Conservation (phyloP, 352 stramenopile genomes). For the Phytophthora pini region DNA sequence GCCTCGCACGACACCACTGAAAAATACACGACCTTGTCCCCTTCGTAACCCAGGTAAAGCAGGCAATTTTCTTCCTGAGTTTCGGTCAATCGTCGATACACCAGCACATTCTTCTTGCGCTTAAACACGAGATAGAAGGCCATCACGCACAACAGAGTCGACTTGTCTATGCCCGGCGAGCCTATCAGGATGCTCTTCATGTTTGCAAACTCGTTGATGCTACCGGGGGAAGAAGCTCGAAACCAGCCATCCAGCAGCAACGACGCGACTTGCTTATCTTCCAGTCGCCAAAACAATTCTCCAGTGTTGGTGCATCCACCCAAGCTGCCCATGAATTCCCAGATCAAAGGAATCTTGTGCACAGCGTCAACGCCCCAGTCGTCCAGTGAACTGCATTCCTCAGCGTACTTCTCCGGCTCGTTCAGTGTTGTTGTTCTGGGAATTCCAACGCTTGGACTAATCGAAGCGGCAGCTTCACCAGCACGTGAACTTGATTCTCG, state of each 20-base stretch:
- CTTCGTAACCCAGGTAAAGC: slow-evolving; percentile 20
- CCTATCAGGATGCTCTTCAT: slow-evolving; percentile 37
- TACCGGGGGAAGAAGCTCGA: slow-evolving; percentile 3
- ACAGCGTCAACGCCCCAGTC: neutral
- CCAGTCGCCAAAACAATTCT: neutral
- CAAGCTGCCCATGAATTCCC: neutral
- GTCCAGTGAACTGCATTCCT: neutral
- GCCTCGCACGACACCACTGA: no score
- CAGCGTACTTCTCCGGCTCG: neutral
- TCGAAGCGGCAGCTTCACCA: no score
- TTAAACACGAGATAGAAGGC: slow-evolving; percentile 38
- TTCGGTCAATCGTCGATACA: slow-evolving; percentile 34
- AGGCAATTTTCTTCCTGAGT: slow-evolving; percentile 8
- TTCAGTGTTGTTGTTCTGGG: no score
- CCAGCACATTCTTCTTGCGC: slow-evolving; percentile 41
- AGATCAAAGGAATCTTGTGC: slow-evolving; percentile 1
- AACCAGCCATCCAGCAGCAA: neutral
- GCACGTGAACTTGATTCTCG: no score
- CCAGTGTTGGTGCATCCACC: neutral
- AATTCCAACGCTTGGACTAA: no score
- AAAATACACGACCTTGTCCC: slow-evolving; percentile 17
- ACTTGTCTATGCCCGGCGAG: slow-evolving; percentile 37
- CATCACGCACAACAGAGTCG: slow-evolving; percentile 40
- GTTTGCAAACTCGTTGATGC: slow-evolving; percentile 18
- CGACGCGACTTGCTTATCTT: slow-evolving; percentile 1